Evolutionary conservation across 306 rosid species (phyloP).

Genomic region (barrel medic (Medicago truncatula)): DNA sequence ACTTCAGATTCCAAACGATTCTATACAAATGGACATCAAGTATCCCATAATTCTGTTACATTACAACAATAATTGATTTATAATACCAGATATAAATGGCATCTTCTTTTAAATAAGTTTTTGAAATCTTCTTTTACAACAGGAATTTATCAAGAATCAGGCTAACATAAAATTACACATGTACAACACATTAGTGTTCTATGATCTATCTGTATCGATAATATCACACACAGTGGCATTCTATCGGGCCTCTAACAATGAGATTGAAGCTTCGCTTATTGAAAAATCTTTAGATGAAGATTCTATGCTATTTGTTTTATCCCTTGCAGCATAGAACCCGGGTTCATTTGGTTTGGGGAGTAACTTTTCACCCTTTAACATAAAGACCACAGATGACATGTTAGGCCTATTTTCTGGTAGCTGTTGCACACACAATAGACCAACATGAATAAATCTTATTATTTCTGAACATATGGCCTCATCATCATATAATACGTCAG

Average conservation of each 20-base stretch:
- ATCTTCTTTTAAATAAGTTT: neutral
- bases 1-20: neutral
- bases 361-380: constrained; percentile 1
- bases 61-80: neutral
- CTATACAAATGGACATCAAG: neutral
- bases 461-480: neutral
- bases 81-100: neutral
- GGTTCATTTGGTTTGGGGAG: neutral
- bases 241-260: constrained; percentile 7
- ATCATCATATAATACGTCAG: neutral
- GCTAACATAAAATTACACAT: neutral
- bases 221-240: neutral
- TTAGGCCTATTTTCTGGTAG: neutral
- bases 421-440: constrained; percentile 1
- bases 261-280: neutral
- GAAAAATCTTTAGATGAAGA: neutral
- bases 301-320: neutral
- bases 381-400: constrained; percentile 4
- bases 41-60: neutral
- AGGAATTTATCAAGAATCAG: neutral
- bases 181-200: neutral
- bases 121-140: neutral
- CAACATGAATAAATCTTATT: constrained; percentile 9
- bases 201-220: neutral
- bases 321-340: neutral